Conservation (phyloP, 2,329 filamentous ascomycete genomes). For the Pseudogymnoascus sp. region DNA sequence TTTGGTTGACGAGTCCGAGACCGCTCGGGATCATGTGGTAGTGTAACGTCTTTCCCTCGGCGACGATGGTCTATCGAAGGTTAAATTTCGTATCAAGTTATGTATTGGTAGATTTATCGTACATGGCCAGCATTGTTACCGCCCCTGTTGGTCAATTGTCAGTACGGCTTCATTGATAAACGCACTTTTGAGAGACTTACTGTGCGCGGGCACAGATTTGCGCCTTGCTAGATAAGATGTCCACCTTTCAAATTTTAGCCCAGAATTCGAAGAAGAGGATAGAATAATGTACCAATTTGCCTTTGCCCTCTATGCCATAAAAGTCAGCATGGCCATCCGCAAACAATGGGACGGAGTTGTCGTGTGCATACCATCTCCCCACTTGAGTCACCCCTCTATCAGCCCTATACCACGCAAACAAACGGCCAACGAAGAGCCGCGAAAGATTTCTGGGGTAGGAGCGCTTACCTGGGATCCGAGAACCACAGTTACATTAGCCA, state of each 20-base stretch:
- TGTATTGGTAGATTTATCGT: constrained; percentile 2
- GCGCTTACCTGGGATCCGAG: constrained; percentile 4
- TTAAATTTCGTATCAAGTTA: constrained; percentile 31
- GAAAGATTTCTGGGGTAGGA: background rate
- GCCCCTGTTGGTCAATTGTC: constrained; percentile 39
- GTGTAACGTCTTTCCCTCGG: constrained; percentile 35
- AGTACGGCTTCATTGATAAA: constrained; percentile 32
- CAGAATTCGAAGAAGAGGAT: background rate
- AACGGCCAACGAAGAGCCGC: background rate
- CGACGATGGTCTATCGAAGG: constrained; percentile 37
- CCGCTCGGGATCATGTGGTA: constrained; percentile 56
- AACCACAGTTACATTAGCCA: constrained; percentile 9
- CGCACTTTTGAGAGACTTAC: background rate
- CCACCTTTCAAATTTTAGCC: constrained; percentile 8
- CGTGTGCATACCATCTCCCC: constrained; percentile 8
- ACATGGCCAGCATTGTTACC: constrained; percentile 48
- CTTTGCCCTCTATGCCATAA: constrained; percentile 9
- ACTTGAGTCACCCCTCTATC: constrained; percentile 9
- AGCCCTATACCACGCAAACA: background rate
- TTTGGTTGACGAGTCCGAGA: constrained; percentile 64
- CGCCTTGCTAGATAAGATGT: constrained; percentile 9
- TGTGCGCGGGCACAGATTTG: constrained; percentile 8
- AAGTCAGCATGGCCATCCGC: background rate
- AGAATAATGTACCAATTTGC: constrained; percentile 9
- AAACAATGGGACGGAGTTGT: background rate